These are phyloP conservation scores for Exobasidium cylindrosporum DNA, from an alignment of 1,284 basidiomycete species.

Conservation along the genomic window DNA sequence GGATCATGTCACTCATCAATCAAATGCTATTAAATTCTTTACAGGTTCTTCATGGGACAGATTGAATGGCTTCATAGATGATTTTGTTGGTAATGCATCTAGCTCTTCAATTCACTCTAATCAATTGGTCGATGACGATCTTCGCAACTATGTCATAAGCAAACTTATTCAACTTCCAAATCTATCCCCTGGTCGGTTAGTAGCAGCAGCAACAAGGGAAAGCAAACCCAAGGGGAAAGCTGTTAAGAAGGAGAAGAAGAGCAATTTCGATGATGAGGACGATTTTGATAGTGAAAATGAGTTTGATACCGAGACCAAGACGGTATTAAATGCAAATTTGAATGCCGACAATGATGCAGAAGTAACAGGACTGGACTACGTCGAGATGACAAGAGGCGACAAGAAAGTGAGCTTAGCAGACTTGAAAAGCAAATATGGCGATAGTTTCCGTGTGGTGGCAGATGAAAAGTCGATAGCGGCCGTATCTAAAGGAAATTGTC, in stretches of 20 bases:
- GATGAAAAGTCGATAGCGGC: neutral
- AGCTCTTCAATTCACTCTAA: neutral
- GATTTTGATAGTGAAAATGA: too few species aligned
- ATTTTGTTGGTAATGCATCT: neutral
- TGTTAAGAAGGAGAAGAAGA: neutral
- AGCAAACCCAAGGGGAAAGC: conserved; percentile 7
- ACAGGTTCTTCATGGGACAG: conserved; percentile 5
- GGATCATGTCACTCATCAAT: too few species aligned
- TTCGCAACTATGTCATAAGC: neutral
- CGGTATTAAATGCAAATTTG: neutral
- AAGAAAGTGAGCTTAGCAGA: neutral
- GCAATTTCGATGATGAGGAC: too few species aligned
- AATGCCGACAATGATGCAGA: neutral
- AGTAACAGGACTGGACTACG: neutral
- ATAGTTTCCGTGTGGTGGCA: neutral
- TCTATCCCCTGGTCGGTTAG: neutral
- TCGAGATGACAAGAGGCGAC: neutral
- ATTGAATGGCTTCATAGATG: neutral
- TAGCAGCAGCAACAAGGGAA: neutral
- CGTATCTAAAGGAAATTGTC: neutral
- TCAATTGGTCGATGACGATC: neutral
- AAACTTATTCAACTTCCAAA: conserved; percentile 1
- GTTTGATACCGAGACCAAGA: neutral
- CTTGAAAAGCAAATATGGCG: neutral
- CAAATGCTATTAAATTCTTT: too few species aligned